Evolutionary conservation across 768 basidiomycete genomes (phyloP), one percentile per base, ranked within the genome.

Genomic region (Imleria badia): DNA sequence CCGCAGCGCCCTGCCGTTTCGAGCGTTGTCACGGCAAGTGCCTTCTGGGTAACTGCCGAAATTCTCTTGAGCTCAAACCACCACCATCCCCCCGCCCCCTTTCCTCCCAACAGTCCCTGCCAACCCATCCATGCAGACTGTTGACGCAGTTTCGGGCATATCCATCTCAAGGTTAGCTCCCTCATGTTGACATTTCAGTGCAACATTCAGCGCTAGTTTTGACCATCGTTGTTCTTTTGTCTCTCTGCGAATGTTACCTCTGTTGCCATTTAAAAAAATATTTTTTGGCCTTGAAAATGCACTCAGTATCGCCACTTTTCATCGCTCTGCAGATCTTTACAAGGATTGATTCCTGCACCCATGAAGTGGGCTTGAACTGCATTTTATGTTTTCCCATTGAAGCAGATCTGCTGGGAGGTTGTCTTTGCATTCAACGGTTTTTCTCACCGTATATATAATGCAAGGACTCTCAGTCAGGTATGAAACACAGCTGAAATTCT

Each of bases 51-150:
- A 58, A 60, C 46, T 58, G 56, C 60, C 62, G 54, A 68, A 68
- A 56, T 31, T 41, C 58, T 63, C 67, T 72, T 71, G 69, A 56
- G 67, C 69, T 35, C 48, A 38, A 69, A 72, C 69, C 61, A 67
- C 52, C 65, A 70, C 46, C 69, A 71, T 67, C 65, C 19, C 42
- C 11, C 14, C 14, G 13, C 5, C 5, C 13, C 20, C 13, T 13
- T 29, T 1, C 31, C 23, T 14, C 10, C n/a, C 40, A 11, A 41
- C 38, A 5, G n/a, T n/a, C 20, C 15, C 33, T n/a, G 5, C 39
- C 29, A 5, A 1, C 19, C 26, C 20, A 19, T 4, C 17, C 23
- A 5, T 12, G 20, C 35, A 29, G 10, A 41, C 15, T 8, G 17
- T 13, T 0, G 12, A 12, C 23, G 1, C 29, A 10, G 2, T 46